phyloP scores from a whole-genome alignment of 2,329 filamentous ascomycete genomes.

The Xylariaceae sp. region DNA sequence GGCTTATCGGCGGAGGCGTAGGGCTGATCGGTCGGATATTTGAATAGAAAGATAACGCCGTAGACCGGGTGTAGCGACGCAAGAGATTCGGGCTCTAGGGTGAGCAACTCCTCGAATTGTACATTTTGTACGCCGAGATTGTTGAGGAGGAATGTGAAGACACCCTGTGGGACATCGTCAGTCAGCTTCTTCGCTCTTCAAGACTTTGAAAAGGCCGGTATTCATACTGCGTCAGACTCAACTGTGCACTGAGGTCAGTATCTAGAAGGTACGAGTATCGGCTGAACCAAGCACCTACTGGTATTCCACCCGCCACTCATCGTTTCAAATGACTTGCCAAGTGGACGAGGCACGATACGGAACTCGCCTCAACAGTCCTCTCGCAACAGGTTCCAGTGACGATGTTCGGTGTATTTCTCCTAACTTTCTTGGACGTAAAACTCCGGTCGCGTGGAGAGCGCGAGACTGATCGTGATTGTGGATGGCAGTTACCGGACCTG shows the following conservation, averaged over 20 bases:
- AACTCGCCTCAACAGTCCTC: too few species aligned
- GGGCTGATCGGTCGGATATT: conserved; percentile 72
- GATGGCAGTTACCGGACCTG: too few species aligned
- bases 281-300: conserved; percentile 45
- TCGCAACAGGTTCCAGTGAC: too few species aligned
- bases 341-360: conserved; percentile 9
- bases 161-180: conserved; percentile 56
- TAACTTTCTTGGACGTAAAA: too few species aligned
- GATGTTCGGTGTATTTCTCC: too few species aligned
- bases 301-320: conserved; percentile 94
- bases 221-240: conserved; percentile 84
- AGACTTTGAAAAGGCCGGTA: neutral
- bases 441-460: too few species aligned
- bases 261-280: conserved; percentile 1
- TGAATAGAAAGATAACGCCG: conserved; percentile 99
- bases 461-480: too few species aligned
- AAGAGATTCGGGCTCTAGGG: conserved; percentile 74
- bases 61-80: conserved; percentile 73
- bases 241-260: conserved; percentile 40
- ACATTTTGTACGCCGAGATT: conserved; percentile 86
- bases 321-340: conserved; percentile 17
- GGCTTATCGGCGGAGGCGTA: conserved; percentile 60
- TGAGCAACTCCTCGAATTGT: conserved; percentile 94
- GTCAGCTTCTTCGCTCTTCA: conserved; percentile 6
- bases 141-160: conserved; percentile 95